Conservation (phyloP, 176 grass and related monocot genomes). For the Bolboschoenus planiculmis region DNA sequence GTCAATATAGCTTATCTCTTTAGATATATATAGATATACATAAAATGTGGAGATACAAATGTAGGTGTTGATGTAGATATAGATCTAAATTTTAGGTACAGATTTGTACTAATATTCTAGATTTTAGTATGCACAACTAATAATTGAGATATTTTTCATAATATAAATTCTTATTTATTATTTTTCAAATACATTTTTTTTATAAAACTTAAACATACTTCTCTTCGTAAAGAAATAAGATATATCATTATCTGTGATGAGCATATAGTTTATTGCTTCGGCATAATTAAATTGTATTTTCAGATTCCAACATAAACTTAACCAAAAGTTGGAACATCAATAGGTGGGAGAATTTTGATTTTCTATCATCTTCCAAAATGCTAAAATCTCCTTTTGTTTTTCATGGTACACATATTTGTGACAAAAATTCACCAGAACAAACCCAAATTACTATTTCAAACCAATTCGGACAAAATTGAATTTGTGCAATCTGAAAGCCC, state of each 20-base stretch:
- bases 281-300: too few relatives aligned
- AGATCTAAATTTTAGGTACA: not conserved
- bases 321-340: too few relatives aligned
- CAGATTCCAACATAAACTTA: too few relatives aligned
- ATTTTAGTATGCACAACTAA: not conserved
- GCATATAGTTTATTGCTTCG: too few relatives aligned
- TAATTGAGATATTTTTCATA: not conserved
- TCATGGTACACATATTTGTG: not conserved
- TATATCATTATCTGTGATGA: too few relatives aligned
- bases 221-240: too few relatives aligned
- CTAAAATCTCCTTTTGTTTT: too few relatives aligned
- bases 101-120: not conserved
- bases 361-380: too few relatives aligned
- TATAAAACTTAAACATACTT: too few relatives aligned
- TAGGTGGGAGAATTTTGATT: too few relatives aligned
- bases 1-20: not conserved
- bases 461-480: not conserved
- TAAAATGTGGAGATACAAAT: not conserved
- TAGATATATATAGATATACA: not conserved
- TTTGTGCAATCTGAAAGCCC: not conserved
- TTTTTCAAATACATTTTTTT: too few relatives aligned
- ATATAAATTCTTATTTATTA: too few relatives aligned
- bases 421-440: not conserved
- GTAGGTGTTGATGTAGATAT: not conserved
- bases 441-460: not conserved